Conservation (phyloP, 1,139 yeast species). For the Zygosaccharomyces sapae region DNA sequence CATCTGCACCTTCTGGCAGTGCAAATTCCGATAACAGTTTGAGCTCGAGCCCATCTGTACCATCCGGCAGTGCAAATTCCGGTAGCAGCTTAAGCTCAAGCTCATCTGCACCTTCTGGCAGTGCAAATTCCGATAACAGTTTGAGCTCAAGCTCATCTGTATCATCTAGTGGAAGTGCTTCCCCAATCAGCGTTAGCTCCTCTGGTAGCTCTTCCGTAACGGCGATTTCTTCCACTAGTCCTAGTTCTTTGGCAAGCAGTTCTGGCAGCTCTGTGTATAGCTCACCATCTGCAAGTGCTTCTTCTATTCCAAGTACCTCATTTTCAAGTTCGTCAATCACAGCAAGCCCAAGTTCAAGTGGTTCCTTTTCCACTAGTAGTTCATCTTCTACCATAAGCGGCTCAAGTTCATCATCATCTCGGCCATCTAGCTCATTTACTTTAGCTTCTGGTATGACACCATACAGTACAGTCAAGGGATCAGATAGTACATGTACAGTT, state of each 20-base stretch:
- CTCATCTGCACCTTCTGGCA: not conserved
- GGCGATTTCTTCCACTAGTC: slow-evolving; percentile 8
- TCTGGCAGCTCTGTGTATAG: slow-evolving; percentile 8
- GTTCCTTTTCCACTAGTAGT: slow-evolving; percentile 4
- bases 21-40: slow-evolving; percentile 4
- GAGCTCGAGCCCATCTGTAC: slow-evolving; percentile 7
- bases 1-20: not conserved
- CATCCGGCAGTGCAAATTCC: not conserved
- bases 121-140: slow-evolving; percentile 5
- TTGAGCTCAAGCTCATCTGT: slow-evolving; percentile 7
- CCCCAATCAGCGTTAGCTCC: slow-evolving; percentile 5
- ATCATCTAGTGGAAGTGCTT: slow-evolving; percentile 1
- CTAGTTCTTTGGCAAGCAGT: slow-evolving; percentile 10
- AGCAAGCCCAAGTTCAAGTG: slow-evolving; percentile 2
- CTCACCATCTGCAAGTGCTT: slow-evolving; percentile 5
- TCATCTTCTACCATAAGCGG: slow-evolving; percentile 4
- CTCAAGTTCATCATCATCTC: slow-evolving; percentile 4
- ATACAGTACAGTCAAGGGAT: slow-evolving; percentile 14
- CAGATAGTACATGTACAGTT: slow-evolving; percentile 28
- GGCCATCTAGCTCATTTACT: slow-evolving; percentile 11
- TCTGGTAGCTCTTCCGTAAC: slow-evolving; percentile 1
- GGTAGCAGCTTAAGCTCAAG: not conserved
- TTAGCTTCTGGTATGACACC: slow-evolving; percentile 9
- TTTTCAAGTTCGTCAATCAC: slow-evolving; percentile 7
- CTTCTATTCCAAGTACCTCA: slow-evolving; percentile 6